Evolutionary conservation across 805 yeast species (phyloP), one percentile per base, ranked within the genome.

Genomic region (Hanseniaspora nectarophila): DNA sequence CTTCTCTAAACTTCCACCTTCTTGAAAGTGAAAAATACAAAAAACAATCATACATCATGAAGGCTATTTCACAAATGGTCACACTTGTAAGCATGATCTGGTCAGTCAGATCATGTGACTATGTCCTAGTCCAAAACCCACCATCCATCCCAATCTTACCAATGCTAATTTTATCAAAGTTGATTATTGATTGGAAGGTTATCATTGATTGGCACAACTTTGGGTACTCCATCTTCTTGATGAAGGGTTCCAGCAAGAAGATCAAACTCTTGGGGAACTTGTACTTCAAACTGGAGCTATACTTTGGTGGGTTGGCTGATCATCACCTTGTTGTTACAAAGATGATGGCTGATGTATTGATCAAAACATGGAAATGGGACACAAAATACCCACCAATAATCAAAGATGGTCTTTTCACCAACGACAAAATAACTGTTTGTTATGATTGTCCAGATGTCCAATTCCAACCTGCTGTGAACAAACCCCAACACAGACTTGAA

Each of bases 181-280:
- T 46, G 6, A 1, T 53, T 24, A 42, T 46, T 20, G 66, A 71
- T 54, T 63, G 78, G 40, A 73, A 75, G 60, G 66, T 90, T 23
- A 73, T 92, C 20, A 77, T 92, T 45, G 99, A 92, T 67, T 92
- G 98, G 98, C 99, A 92, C 66, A 92, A 92, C 65, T 71, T 92
- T 59, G 95, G 94, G 38, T 90, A 77, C 65, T 77, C 95, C 1
- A 85, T 92, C 26, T 67, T 92, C 54, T 81, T 82, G 50, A 63
- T 90, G 61, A 79, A 79, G 58, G 77, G 78, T 57, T 61, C 72
- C 4, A 73, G 73, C 2, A 24, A 64, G 52, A 63, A 66, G 46
- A 67, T 66, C 32, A 85, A 85, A 61, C 80, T 82, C 0, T 65
- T 85, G 51, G 94, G 88, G 2, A 64, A 69, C 47, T 29, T 79